Evolutionary conservation across 2,329 filamentous ascomycete species (phyloP), one percentile per base, ranked within the genome.

Genomic region (Diaporthe vexans): DNA sequence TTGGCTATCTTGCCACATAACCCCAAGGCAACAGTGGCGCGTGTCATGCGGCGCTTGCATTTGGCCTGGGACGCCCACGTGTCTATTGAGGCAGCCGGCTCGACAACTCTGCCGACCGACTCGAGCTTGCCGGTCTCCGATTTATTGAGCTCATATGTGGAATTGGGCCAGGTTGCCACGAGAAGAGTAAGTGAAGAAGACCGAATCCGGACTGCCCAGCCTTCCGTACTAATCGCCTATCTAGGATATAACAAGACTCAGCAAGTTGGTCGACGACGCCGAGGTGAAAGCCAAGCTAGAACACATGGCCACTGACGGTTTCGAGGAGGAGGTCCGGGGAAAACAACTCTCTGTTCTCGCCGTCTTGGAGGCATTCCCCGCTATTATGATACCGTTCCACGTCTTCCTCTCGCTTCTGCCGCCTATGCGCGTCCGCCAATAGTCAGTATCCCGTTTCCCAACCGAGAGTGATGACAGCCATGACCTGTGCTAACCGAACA

Each of bases 391-490:
- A 37, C 56, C 93, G 0, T 88, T 97, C 33, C 88, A 88, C 4
- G 84, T 89, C 24, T 96, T 93, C 84, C 86, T 97, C 10, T 86
- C 88, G 46, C 92, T 95, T 87, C 88, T 95, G 0, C 93, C 93
- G 1, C 92, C 94, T 0, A 94, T 97, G 91, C 91, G 93, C 37
- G 88, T 94, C 52, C 89, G 93, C n/a, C 92, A 94, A 81, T 95
- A 95, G 56, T 58, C 10, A 58, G 56, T 58, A 3, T 37, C 29
- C 19, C 33, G 1, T 85, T 91, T 91, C 74, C 89, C 29, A 37
- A 37, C 29, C 33, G 3, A 37, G 37, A 33, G 5, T 58, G 17
- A 37, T 13, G 19, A 58, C 56, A 21, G 15, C 17, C 13, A 10
- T 58, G 56, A n/a, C 56, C 11, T 35, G 33, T 8, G 24, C 56